Base-by-base conservation (phyloP, 139 green algal genomes). In the Desmodesmus armatus region DNA sequence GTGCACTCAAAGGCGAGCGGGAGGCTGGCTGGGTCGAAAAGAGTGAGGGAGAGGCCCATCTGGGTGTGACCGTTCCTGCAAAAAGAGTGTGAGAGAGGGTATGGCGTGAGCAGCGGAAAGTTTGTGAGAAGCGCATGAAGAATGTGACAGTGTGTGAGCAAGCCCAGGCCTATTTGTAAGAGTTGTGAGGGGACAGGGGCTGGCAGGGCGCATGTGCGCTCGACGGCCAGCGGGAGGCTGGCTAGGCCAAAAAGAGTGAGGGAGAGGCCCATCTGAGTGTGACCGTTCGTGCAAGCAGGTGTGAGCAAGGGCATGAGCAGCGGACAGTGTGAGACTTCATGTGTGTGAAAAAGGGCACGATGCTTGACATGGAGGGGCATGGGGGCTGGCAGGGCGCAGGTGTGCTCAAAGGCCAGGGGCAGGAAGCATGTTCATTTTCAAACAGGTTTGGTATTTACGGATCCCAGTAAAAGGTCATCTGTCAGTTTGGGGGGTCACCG, bases 1-100 rank as follows among this genome's bases (percentile, higher is more conserved):
- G 95, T 85, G 2, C 90, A 88, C 84, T 96, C 94, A 80, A 97
- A 94, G 5, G 95, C 93, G 17, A 90, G 74, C 0, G 91, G 88
- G 17, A 87, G 60, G 33, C 77, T 72, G 3, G 85, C 83, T 43
- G 93, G 72, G 33, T 78, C 87, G 72, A 90, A 92, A n/a, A 91
- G 39, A 23, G 71, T 43, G 2, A 83, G 49, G 17, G 90, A 89
- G 0, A 94, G 70, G 39, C 88, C 88, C n/a, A 75, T 86, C 35
- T 70, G 87, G 21, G 90, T 91, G 79, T 92, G 83, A 0, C 78
- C 76, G 35, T 53, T 74, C 70, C 78, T 85, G 49, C 27, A 44
- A 40, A 40, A 40, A 41, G 2, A 55, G 21, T 19, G 6, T 39
- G 17, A n/a, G 13, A 7, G 60, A 19, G 25, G 37, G n/a, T 39